Conservation (phyloP, 345 rosid species). For the Iberis pinnata region DNA sequence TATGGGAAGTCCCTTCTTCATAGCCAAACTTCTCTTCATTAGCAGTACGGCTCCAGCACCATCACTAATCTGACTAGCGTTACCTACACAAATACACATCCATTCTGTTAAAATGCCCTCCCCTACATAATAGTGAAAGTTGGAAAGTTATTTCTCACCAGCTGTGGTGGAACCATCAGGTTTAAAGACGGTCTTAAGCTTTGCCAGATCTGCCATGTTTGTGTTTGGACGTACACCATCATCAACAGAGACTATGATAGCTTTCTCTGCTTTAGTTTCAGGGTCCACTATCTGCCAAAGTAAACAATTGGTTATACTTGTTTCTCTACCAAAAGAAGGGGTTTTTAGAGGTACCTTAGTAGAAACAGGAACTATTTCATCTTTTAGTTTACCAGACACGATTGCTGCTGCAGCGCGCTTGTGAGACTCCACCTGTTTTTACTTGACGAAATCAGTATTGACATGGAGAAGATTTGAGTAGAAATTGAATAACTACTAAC, state of each 20-base stretch:
- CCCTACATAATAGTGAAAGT: no score
- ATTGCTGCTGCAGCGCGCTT: slow-evolving; percentile 87
- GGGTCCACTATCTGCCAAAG: slow-evolving; percentile 65
- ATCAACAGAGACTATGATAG: slow-evolving; percentile 52
- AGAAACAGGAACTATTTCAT: slow-evolving; percentile 72
- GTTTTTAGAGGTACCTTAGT: slow-evolving; percentile 71
- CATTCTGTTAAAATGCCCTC: no score
- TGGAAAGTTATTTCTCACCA: slow-evolving; percentile 41
- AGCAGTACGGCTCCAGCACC: slow-evolving; percentile 96
- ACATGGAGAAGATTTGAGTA: neutral
- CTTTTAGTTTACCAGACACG: slow-evolving; percentile 79
- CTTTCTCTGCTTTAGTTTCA: slow-evolving; percentile 69
- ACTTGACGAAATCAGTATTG: slow-evolving; percentile 3
- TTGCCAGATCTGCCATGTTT: slow-evolving; percentile 55
- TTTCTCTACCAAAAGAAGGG: neutral
- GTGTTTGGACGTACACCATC: slow-evolving; percentile 82
- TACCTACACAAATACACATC: slow-evolving; percentile 41
- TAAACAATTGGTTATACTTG: slow-evolving; percentile 16
- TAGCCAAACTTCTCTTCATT: slow-evolving; percentile 79
- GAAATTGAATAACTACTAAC: slow-evolving; percentile 34
- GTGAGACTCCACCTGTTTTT: slow-evolving; percentile 81
- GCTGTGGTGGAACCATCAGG: slow-evolving; percentile 86
- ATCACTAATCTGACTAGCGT: slow-evolving; percentile 95
- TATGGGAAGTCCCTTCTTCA: slow-evolving; percentile 81
- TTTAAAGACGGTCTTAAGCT: slow-evolving; percentile 79